Evolutionary conservation across 2,329 filamentous ascomycete genomes (phyloP), one percentile per base, ranked within the genome.

Genomic region (Apiospora koreana): DNA sequence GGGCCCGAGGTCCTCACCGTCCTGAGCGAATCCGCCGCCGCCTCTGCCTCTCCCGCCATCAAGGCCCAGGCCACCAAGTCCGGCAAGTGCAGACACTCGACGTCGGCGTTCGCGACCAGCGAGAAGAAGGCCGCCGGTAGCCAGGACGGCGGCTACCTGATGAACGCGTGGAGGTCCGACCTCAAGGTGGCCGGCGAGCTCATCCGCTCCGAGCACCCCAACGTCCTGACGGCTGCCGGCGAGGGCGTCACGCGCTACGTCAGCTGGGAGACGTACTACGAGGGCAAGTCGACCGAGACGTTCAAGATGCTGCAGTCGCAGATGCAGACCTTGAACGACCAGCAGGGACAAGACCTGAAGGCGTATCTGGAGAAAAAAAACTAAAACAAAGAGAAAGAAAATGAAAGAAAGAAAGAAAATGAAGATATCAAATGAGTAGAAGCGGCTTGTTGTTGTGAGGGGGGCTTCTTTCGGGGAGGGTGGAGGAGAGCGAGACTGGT

Each of bases 201-300:
- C n/a, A 50, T 71, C 43, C 69, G 73, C 10, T 75, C 76, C 0
- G 76, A 78, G 68, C 76, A 77, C 65, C 74, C 76, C 0, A 74
- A 73, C 28, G 73, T 78, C 28, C 69, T 78, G 14, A 71, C 75
- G n/a, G 73, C 72, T 12, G 38, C 71, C 28, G 75, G 73, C 3
- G 68, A 74, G 31, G 73, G 72, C 4, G 70, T 71, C 21, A 77
- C 77, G 6, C 71, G 74, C 45, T 74, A 76, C 58, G 67, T 79
- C 12, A 77, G 75, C n/a, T 78, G 75, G 66, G 77, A 77, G 70
- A 77, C 76, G 38, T 78, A 77, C 54, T 78, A 78, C 65, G 67
- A 73, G 10, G 74, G 73, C 54, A 38, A 35, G 54, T 62, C 54
- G 54, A 62, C 54, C 31, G 54, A 38, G 54, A 38, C 31, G 28